A percentile compares a stretch with the other conserved stretches of the same genome.
Evolutionary conservation across 306 rosid genomes (phyloP).

Genomic region (Sindora glabra): DNA sequence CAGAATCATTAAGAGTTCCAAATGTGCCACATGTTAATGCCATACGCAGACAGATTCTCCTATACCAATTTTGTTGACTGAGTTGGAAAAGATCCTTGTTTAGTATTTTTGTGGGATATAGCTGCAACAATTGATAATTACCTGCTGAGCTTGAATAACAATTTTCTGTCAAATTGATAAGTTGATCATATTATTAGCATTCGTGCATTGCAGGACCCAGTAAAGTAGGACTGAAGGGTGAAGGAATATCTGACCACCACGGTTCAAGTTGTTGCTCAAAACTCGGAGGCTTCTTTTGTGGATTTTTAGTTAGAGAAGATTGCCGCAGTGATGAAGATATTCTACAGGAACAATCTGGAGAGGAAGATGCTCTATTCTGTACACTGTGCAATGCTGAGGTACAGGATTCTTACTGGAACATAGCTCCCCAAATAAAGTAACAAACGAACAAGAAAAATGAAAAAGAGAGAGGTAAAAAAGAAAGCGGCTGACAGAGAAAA

Average conservation of each 20-base stretch:
- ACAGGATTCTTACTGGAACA: neutral
- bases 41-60: neutral
- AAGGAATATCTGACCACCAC: constrained; percentile 25
- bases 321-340: constrained; percentile 46
- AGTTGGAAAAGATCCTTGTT: constrained; percentile 8
- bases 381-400: constrained; percentile 89
- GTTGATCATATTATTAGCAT: constrained; percentile 1
- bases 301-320: constrained; percentile 60
- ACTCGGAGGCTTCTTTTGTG: constrained; percentile 54
- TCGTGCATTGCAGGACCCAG: constrained; percentile 44
- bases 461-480: neutral
- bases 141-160: neutral
- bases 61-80: neutral
- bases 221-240: constrained; percentile 36
- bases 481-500: no score
- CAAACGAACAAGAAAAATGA: neutral
- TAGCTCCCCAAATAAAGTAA: neutral
- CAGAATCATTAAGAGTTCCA: neutral
- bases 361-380: constrained; percentile 68
- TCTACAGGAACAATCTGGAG: constrained; percentile 56
- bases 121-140: neutral
- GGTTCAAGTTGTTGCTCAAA: constrained; percentile 42
- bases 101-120: neutral
- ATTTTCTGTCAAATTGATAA: constrained; percentile 1
- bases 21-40: neutral